These are phyloP conservation scores for Immersiporthe knoxdaviesiana DNA, from an alignment of 2,329 filamentous ascomycete species.

Conservation along the genomic window DNA sequence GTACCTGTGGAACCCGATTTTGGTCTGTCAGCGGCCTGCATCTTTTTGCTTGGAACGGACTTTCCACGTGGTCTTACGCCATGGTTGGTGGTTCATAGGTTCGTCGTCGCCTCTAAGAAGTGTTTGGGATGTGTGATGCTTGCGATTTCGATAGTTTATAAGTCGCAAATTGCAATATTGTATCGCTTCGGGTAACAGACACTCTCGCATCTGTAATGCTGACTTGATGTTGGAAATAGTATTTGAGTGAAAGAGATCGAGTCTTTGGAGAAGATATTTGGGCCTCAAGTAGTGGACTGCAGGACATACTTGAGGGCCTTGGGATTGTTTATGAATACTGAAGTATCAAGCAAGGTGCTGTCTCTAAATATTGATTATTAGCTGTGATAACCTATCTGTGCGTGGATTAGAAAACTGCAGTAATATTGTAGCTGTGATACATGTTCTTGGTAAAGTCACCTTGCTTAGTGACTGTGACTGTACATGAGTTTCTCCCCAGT, in stretches of 20 bases:
- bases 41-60: not conserved
- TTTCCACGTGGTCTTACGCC: not conserved
- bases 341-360: not conserved
- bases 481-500: too few species aligned
- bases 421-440: too few species aligned
- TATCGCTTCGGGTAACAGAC: not conserved
- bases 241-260: not conserved
- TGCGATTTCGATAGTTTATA: not conserved
- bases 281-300: not conserved
- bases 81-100: not conserved
- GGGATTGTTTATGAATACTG: not conserved
- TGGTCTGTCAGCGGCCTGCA: not conserved
- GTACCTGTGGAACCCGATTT: not conserved
- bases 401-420: not conserved
- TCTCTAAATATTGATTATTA: not conserved
- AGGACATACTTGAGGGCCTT: not conserved
- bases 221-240: not conserved
- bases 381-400: not conserved
- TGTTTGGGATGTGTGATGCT: not conserved
- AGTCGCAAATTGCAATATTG: not conserved
- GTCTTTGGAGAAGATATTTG: not conserved
- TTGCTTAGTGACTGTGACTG: not conserved
- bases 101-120: not conserved
- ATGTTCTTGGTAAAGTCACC: not conserved
- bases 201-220: not conserved